phyloP scores from a whole-genome alignment of 2,329 filamentous ascomycete genomes.

The Akanthomyces uredinophilus region DNA sequence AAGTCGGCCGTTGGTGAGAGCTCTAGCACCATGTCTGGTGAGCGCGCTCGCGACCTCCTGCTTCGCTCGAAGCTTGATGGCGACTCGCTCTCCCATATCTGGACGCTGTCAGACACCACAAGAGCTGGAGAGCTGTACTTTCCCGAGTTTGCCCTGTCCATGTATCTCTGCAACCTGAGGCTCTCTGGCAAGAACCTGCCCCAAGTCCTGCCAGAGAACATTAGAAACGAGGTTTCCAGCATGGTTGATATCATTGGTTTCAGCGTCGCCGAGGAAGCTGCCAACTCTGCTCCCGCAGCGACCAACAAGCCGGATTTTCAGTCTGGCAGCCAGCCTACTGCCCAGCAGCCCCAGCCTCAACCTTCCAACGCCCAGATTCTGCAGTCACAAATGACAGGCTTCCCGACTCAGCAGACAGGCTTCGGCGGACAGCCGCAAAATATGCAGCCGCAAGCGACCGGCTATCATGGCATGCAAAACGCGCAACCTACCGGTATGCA shows the following conservation, averaged over 20 bases:
- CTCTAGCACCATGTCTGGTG: conserved; percentile 81
- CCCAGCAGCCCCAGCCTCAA: conserved; percentile 69
- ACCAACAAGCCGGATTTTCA: conserved; percentile 68
- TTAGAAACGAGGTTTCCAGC: conserved; percentile 95
- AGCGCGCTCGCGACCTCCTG: conserved; percentile 86
- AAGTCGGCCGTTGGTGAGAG: conserved; percentile 85
- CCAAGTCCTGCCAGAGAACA: conserved; percentile 67
- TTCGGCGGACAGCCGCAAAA: conserved; percentile 54
- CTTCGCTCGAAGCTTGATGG: conserved; percentile 84
- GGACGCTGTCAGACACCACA: conserved; percentile 92
- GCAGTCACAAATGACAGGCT: conserved; percentile 53
- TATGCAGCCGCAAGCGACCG: conserved; percentile 64
- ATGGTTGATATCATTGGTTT: conserved; percentile 99
- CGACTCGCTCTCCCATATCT: conserved; percentile 85
- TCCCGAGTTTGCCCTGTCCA: conserved; percentile 92
- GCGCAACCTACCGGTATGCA: conserved; percentile 35
- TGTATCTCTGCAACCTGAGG: conserved; percentile 96
- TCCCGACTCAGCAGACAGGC: conserved; percentile 43
- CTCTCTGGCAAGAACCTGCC: conserved; percentile 83
- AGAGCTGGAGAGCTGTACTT: conserved; percentile 95
- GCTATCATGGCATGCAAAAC: conserved; percentile 48
- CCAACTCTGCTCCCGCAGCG: conserved; percentile 41
- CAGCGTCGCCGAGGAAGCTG: conserved; percentile 70
- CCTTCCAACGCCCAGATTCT: conserved; percentile 64
- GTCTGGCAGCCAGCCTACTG: conserved; percentile 46